Base-by-base conservation (phyloP, 441 rosid genomes). In the Erodium chrysanthum region DNA sequence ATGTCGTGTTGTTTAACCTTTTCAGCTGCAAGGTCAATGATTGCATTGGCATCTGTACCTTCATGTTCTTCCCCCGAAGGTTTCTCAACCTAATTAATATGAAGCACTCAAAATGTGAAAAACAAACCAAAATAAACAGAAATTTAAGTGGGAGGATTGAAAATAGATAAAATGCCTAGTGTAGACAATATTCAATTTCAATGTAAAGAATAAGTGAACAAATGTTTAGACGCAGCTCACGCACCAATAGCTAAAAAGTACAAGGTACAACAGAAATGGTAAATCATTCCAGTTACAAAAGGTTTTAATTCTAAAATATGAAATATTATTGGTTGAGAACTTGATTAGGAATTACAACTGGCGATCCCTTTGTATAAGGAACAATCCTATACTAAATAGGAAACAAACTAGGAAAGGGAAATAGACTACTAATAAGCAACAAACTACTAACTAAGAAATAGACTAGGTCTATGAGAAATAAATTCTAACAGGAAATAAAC, bases 61-160 rank as follows among this genome's bases (percentile, higher is more conserved):
- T 75, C 80, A 56, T 25, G 37, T 56, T 67, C 82, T 73, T 75
- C 81, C 44, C 46, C 56, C 54, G 62, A 56, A 42, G 74, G 71
- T 72, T 65, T 86, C 65, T 83, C 73, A 27, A 66, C 83, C 96
- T 85, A 79, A 72, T 64, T 68, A 66, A 70, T 23, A 76, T 44
- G 48, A 40, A 31, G 35, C 46, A 40, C 46, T 40, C 46, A 40
- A 40, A 40, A 40, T 40, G 46, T 40, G 46, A 40, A 71, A 68
- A 67, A 42, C 29, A 64, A 66, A 7, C 20, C 33, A 64, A 4
- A 23, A 48, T 20, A 25, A 31, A 33, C 48, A 69, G 29, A 64
- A 25, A 6, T 15, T 35, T 9, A 40, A 74, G 17, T 23, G 18
- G 7, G 59, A 52, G 46, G 21, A 14, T 18, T 17, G 9, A 8